Percentiles rank a stretch among this genome's conserved stretches.
Conservation (phyloP, 169 alveolate genomes). For the Plasmodium fragile region DNA sequence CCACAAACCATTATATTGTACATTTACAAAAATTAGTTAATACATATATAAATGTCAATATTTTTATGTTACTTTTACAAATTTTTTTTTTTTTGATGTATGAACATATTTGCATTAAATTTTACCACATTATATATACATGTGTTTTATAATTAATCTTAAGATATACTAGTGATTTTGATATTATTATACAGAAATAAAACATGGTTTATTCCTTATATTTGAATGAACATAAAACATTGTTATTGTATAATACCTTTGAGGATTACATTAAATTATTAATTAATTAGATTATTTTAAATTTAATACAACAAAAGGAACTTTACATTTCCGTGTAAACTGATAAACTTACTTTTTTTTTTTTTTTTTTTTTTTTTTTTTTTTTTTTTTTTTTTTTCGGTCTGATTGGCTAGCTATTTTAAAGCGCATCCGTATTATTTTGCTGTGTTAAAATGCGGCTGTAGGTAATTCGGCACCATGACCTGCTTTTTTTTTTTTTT, state of each 20-base stretch:
- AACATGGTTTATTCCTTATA: background rate
- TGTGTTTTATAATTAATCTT: background rate
- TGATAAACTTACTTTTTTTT: background rate
- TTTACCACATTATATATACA: background rate
- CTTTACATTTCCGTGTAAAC: background rate
- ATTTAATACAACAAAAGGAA: background rate
- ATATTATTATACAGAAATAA: background rate
- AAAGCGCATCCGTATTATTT: no score
- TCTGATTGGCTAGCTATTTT: no score
- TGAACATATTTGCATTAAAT: background rate
- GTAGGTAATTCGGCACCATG: no score
- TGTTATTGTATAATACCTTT: background rate
- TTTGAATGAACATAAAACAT: conserved; percentile 3
- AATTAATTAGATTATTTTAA: background rate
- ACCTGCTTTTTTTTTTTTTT: background rate
- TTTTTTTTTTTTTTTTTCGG: background rate
- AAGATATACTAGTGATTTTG: background rate
- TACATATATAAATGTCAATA: background rate
- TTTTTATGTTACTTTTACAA: background rate
- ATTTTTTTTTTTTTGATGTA: background rate
- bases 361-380: background rate
- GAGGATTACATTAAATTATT: background rate
- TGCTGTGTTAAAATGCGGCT: no score
- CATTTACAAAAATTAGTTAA: background rate
- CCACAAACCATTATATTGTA: background rate